Percentiles rank a stretch among this genome's conserved stretches.
Evolutionary conservation across 306 rosid species (phyloP).

Genomic region (Inga leiocalycina): DNA sequence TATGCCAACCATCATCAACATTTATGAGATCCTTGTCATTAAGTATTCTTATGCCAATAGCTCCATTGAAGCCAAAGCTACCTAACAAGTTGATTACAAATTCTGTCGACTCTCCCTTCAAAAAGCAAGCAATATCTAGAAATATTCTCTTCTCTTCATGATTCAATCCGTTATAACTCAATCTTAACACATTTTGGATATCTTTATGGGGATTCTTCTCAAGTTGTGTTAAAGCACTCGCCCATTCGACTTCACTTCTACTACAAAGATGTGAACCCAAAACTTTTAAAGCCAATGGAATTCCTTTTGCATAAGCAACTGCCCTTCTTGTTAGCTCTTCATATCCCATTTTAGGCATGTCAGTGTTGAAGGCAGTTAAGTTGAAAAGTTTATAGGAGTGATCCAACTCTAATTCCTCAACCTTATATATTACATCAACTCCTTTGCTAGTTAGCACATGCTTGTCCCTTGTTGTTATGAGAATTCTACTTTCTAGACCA

Average conservation of each 20-base stretch:
- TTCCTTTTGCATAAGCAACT: not conserved
- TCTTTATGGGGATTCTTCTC: not conserved
- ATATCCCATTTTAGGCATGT: not conserved
- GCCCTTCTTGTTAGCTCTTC: not conserved
- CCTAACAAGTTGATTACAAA: not conserved
- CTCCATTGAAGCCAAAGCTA: not conserved
- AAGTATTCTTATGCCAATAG: not conserved
- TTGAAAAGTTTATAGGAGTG: not conserved
- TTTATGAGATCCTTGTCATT: conserved; percentile 16
- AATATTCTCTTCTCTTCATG: not conserved
- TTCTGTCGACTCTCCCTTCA: not conserved
- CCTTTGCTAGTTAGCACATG: not conserved
- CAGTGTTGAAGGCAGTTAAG: not conserved
- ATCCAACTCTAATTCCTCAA: not conserved
- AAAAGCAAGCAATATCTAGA: conserved; percentile 13
- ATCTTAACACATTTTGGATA: not conserved
- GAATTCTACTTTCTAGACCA: not conserved
- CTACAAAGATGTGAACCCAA: not conserved
- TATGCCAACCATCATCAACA: not conserved
- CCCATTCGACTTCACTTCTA: not conserved
- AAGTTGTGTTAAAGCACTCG: not conserved
- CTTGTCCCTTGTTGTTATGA: not conserved
- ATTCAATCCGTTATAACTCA: not conserved
- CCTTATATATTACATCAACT: not conserved
- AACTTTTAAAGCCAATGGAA: conserved; percentile 22